These are phyloP conservation scores for Exophiala lecanii-corni DNA, from an alignment of 2,329 filamentous ascomycete species.

Conservation along the genomic window DNA sequence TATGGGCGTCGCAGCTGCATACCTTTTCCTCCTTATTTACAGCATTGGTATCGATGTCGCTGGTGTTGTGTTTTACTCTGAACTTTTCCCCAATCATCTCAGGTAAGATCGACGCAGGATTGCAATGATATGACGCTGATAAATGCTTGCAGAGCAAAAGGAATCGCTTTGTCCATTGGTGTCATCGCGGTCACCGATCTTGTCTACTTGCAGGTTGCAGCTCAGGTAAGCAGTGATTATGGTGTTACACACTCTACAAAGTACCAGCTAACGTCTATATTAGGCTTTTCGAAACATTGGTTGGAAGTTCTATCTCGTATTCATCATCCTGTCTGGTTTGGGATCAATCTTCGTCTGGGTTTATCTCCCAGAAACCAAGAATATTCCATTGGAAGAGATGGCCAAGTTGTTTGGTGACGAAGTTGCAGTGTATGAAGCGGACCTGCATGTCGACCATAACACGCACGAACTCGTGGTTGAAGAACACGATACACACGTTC, in stretches of 20 bases:
- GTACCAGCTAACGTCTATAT: not conserved
- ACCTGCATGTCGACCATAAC: slow-evolving; percentile 5
- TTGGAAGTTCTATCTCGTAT: slow-evolving; percentile 31
- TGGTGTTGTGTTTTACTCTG: slow-evolving; percentile 19
- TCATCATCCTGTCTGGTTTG: slow-evolving; percentile 6
- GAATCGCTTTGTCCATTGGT: slow-evolving; percentile 3
- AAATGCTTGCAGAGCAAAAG: slow-evolving; percentile 3
- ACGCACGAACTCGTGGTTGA: slow-evolving; percentile 8
- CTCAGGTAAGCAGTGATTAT: slow-evolving; percentile 6
- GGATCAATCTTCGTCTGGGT: slow-evolving; percentile 1
- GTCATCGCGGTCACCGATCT: slow-evolving; percentile 4
- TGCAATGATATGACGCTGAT: no score
- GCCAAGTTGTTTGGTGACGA: slow-evolving; percentile 31
- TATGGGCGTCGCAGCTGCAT: slow-evolving; percentile 38
- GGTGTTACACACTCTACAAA: not conserved
- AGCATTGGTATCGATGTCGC: slow-evolving; percentile 28
- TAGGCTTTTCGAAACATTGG: slow-evolving; percentile 30
- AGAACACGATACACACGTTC: not conserved
- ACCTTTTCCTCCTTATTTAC: slow-evolving; percentile 39
- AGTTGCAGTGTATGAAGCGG: slow-evolving; percentile 5
- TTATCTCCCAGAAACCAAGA: slow-evolving; percentile 29
- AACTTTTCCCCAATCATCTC: slow-evolving; percentile 15
- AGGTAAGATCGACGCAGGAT: no score
- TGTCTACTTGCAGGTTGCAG: slow-evolving; percentile 3
- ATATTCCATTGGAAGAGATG: slow-evolving; percentile 31